Percentiles rank a stretch among this genome's conserved stretches.
phyloP scores from a whole-genome alignment of 1,284 basidiomycete species.

The Dichomitus squalens region DNA sequence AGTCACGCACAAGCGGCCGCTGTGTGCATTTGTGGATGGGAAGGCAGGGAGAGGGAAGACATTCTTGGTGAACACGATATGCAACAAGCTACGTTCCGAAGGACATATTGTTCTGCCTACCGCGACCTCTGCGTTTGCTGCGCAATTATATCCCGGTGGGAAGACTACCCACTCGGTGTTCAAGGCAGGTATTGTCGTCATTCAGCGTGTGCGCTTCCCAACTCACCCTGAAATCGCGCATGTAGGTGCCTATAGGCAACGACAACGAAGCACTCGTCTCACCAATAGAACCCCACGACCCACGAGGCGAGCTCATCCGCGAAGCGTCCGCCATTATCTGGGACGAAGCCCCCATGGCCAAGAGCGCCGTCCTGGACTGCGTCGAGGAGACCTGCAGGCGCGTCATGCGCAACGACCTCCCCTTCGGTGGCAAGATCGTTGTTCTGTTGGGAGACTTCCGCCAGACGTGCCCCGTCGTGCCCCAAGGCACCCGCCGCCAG shows the following conservation, averaged over 20 bases:
- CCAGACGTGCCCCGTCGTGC: constrained; percentile 41
- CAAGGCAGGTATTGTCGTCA: constrained; percentile 28
- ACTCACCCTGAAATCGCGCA: background rate
- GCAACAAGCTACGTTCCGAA: constrained; percentile 32
- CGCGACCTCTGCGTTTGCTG: constrained; percentile 42
- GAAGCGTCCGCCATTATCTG: constrained; percentile 35
- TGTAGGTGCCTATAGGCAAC: constrained; percentile 38
- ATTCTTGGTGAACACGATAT: constrained; percentile 37
- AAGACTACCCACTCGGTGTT: constrained; percentile 41
- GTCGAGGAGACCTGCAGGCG: constrained; percentile 36
- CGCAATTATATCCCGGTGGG: constrained; percentile 41
- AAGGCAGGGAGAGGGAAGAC: constrained; percentile 45
- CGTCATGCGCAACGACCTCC: constrained; percentile 31
- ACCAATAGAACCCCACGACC: constrained; percentile 28
- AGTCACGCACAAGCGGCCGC: constrained; percentile 18
- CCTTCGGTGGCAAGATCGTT: constrained; percentile 41
- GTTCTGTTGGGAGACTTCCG: constrained; percentile 42
- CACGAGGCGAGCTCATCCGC: constrained; percentile 36
- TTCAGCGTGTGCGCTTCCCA: background rate
- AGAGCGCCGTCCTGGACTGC: constrained; percentile 36
- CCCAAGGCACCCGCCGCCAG: constrained; percentile 30
- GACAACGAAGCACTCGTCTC: constrained; percentile 35
- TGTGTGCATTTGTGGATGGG: constrained; percentile 40
- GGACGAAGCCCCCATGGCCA: constrained; percentile 45
- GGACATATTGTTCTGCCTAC: constrained; percentile 38